Conservation (phyloP, 805 yeast genomes). For the Candida insectalens region DNA sequence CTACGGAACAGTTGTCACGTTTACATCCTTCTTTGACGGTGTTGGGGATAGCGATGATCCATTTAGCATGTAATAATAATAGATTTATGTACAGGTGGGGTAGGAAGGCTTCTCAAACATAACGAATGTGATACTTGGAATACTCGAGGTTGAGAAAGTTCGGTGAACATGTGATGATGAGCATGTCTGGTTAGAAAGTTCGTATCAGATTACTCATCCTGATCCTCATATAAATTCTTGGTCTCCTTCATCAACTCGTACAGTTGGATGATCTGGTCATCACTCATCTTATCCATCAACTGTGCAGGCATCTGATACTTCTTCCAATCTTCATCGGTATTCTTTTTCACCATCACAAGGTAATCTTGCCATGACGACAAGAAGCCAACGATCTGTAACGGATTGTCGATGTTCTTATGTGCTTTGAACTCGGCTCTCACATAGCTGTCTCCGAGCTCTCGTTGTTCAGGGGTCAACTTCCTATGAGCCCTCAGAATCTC, state of each 20-base stretch:
- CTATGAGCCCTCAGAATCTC: constrained; percentile 78
- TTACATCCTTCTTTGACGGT: constrained; percentile 68
- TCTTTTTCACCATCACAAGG: constrained; percentile 34
- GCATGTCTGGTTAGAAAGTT: too few species aligned
- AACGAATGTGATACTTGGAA: neutral
- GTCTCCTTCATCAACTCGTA: constrained; percentile 77
- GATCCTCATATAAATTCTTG: constrained; percentile 14
- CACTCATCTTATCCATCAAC: constrained; percentile 74
- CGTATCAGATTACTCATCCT: constrained; percentile 1
- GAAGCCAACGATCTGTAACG: constrained; percentile 89
- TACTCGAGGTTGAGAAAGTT: neutral
- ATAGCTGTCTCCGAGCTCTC: constrained; percentile 81
- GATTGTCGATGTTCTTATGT: constrained; percentile 75
- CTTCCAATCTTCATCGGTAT: constrained; percentile 52
- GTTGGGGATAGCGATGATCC: constrained; percentile 27
- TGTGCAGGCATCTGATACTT: constrained; percentile 50
- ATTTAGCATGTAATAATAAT: constrained; percentile 8
- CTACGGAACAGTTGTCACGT: constrained; percentile 74
- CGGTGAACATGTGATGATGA: too few species aligned
- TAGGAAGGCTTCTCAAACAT: too few species aligned
- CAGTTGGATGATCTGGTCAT: constrained; percentile 80
- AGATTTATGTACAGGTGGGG: neutral
- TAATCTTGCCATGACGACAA: constrained; percentile 92
- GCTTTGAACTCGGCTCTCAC: constrained; percentile 85
- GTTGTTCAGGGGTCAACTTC: constrained; percentile 53